phyloP scores from a whole-genome alignment of 1,139 yeast species.

The Wickerhamomyces sp. region DNA sequence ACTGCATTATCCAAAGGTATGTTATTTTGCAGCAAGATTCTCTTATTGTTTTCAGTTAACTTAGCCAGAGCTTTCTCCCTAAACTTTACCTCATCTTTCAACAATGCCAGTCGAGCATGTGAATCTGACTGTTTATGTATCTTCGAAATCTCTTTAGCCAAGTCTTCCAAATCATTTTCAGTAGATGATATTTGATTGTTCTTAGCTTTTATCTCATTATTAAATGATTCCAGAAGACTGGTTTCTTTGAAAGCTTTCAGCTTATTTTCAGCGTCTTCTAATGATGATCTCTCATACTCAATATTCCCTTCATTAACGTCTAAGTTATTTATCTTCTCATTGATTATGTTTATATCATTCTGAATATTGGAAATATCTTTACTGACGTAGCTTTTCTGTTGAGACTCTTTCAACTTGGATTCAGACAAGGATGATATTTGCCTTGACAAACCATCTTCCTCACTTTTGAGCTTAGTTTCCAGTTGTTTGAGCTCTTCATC shows the following conservation, averaged over 20 bases:
- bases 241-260: slow-evolving; percentile 28
- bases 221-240: slow-evolving; percentile 31
- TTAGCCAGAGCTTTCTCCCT: slow-evolving; percentile 28
- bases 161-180: slow-evolving; percentile 52
- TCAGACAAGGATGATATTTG: slow-evolving; percentile 30
- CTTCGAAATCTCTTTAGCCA: slow-evolving; percentile 45
- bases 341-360: slow-evolving; percentile 31
- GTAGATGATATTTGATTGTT: slow-evolving; percentile 36
- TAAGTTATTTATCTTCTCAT: slow-evolving; percentile 33
- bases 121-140: slow-evolving; percentile 58
- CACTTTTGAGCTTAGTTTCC: slow-evolving; percentile 11
- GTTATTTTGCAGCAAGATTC: slow-evolving; percentile 18
- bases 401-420: slow-evolving; percentile 37
- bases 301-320: slow-evolving; percentile 38
- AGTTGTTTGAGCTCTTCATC: slow-evolving; percentile 8
- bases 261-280: slow-evolving; percentile 33
- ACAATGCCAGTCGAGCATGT: slow-evolving; percentile 44
- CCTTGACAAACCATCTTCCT: slow-evolving; percentile 21
- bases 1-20: slow-evolving; percentile 29
- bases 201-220: slow-evolving; percentile 35
- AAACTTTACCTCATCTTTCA: slow-evolving; percentile 34
- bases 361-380: slow-evolving; percentile 33
- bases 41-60: slow-evolving; percentile 21
- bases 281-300: slow-evolving; percentile 32
- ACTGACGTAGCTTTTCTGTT: slow-evolving; percentile 34